phyloP scores from a whole-genome alignment of 2,329 filamentous ascomycete genomes.

The Hypoxylon sp. region DNA sequence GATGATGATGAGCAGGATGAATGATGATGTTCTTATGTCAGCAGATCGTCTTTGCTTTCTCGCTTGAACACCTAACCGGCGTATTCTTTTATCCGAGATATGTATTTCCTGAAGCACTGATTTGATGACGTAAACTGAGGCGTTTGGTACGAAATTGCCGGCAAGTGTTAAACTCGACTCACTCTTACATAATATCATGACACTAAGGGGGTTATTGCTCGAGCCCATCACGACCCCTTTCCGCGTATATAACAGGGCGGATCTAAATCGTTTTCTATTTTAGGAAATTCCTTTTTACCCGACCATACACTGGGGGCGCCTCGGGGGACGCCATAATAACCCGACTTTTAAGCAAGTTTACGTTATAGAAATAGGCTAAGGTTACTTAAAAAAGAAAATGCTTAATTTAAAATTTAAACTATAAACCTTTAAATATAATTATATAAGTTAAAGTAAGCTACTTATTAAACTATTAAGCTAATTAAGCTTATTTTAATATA shows the following conservation, averaged over 20 bases:
- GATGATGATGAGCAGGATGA: conserved; percentile 3
- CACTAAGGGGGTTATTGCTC: neutral
- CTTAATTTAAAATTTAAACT: too few relatives aligned
- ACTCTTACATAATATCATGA: conserved; percentile 4
- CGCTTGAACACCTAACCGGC: too few relatives aligned
- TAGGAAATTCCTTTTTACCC: conserved; percentile 30
- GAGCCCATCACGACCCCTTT: neutral
- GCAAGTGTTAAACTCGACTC: neutral
- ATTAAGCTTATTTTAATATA: too few relatives aligned
- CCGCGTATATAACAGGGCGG: neutral
- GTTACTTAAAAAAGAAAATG: too few relatives aligned
- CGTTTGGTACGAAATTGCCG: neutral
- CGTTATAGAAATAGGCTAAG: too few relatives aligned
- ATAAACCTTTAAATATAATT: too few relatives aligned
- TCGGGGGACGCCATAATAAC: too few relatives aligned
- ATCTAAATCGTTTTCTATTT: conserved; percentile 24
- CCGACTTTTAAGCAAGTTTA: too few relatives aligned
- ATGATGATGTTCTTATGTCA: conserved; percentile 37
- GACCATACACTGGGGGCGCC: too few relatives aligned
- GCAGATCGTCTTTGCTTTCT: conserved; percentile 5
- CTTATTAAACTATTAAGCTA: too few relatives aligned
- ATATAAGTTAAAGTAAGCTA: too few relatives aligned
- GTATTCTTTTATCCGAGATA: conserved; percentile 16
- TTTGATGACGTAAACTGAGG: conserved; percentile 15
- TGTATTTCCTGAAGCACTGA: neutral